Base-by-base conservation (phyloP, 2,329 filamentous ascomycete species). In the Verticillium longisporum region DNA sequence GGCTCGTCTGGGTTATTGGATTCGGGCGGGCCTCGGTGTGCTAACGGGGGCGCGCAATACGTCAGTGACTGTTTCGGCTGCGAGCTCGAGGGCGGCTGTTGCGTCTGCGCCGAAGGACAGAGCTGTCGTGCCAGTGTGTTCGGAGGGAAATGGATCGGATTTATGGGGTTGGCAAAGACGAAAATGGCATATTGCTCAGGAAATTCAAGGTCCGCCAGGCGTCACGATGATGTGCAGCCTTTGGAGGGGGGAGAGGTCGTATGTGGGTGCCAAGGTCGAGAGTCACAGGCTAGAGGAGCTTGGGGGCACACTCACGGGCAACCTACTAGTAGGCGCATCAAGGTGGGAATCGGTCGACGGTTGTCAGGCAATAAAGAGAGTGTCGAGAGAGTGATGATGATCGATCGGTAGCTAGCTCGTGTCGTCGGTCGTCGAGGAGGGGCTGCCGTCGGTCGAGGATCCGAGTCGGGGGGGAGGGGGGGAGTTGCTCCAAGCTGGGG, bases 1-100 rank as follows among this genome's bases (percentile, higher is more conserved):
- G 79, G 78, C 73, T 78, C 76, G 73, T 77, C 67, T 60, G 63
- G 58, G 21, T 18, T 57, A n/a, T 50, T 26, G 60, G 60, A 55
- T 56, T 60, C 60, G 33, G 38, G 45, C 14, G 57, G 58, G 53
- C 38, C 57, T 45, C 53, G 59, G 26, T 38, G 36, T 32, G 60
- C 63, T 64, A 21, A 64, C 57, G 62, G 60, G 62, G 26, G 26
- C 26, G 57, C 63, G 60, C 37, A 62, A 58, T 60, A 63, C 64
- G 62, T 64, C 61, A 63, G 63, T 62, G 41, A 15, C 45, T 11
- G 45, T 21, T 26, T 36, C 9, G 34, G 34, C 13, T 10, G 34
- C 18, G 9, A 18, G 38, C 38, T n/a, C 5, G 45, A 21, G 45
- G 34, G n/a, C 21, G 45, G 18, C 26, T 31, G 6, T 45, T n/a